Evolutionary conservation across 164 flowering plant genomes (phyloP).

Genomic region (Tetracentron sinense): DNA sequence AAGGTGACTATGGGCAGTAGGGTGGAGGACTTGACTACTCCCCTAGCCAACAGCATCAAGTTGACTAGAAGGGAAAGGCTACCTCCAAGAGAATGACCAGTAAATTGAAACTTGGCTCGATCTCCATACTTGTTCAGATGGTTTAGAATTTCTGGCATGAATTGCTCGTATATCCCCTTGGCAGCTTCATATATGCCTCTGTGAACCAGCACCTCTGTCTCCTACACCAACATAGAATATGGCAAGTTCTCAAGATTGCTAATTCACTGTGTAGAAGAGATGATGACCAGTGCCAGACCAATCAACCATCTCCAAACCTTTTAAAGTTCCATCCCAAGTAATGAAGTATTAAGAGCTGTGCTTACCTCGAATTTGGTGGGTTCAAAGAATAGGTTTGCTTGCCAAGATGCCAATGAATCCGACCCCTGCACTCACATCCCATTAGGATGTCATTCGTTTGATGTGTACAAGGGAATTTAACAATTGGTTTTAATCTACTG

Average conservation of each 20-base stretch:
- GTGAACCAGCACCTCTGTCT: slow-evolving; percentile 66
- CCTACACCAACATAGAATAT: slow-evolving; percentile 39
- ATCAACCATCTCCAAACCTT: too few relatives aligned
- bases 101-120: slow-evolving; percentile 65
- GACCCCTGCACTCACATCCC: slow-evolving; percentile 97
- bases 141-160: slow-evolving; percentile 70
- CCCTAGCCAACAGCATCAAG: slow-evolving; percentile 68
- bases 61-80: slow-evolving; percentile 74
- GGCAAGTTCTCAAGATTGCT: not conserved
- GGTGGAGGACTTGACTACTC: slow-evolving; percentile 43
- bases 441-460: too few relatives aligned
- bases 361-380: slow-evolving; percentile 84
- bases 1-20: slow-evolving; percentile 81
- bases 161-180: slow-evolving; percentile 77
- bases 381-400: slow-evolving; percentile 85
- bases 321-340: too few relatives aligned
- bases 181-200: slow-evolving; percentile 98
- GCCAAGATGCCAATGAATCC: slow-evolving; percentile 86
- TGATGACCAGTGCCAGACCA: too few relatives aligned
- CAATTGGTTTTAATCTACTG: too few relatives aligned
- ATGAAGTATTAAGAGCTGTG: too few relatives aligned
- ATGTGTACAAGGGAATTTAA: too few relatives aligned
- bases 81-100: slow-evolving; percentile 96
- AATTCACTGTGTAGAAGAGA: too few relatives aligned
- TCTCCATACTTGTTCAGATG: slow-evolving; percentile 56